Percentiles rank a stretch among this genome's conserved stretches.
These are phyloP conservation scores for Rhodotorula diobovata DNA, from an alignment of 768 basidiomycete genomes.

Conservation along the genomic window DNA sequence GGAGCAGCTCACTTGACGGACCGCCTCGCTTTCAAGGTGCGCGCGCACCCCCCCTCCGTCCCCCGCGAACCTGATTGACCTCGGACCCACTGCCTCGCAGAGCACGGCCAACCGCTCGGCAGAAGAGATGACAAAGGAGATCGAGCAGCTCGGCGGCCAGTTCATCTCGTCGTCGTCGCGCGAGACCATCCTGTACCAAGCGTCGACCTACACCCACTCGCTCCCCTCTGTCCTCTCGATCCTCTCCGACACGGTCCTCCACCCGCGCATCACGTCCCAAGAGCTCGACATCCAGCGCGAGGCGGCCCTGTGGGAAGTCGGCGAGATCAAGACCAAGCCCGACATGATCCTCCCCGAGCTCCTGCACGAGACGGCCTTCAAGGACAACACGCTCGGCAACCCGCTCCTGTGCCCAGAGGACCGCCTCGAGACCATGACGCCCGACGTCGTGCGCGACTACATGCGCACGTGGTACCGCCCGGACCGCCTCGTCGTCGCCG, in stretches of 20 bases:
- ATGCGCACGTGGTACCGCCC: conserved; percentile 83
- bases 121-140: conserved; percentile 71
- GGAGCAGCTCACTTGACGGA: conserved; percentile 91
- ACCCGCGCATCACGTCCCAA: conserved; percentile 67
- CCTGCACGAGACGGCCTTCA: conserved; percentile 79
- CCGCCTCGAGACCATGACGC: conserved; percentile 64
- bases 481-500: conserved; percentile 91
- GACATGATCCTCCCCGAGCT: conserved; percentile 90
- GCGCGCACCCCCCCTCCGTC: conserved; percentile 3
- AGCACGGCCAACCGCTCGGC: conserved; percentile 67
- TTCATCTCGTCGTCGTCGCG: conserved; percentile 84
- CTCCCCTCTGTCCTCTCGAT: conserved; percentile 78
- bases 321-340: conserved; percentile 80
- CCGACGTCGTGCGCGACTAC: conserved; percentile 58
- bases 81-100: conserved; percentile 50
- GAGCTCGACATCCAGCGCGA: conserved; percentile 80
- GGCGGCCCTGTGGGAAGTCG: conserved; percentile 82
- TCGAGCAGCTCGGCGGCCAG: conserved; percentile 82
- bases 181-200: conserved; percentile 97
- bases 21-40: conserved; percentile 92
- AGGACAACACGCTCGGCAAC: conserved; percentile 75
- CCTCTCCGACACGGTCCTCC: conserved; percentile 82
- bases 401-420: conserved; percentile 82
- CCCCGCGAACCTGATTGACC: neutral
- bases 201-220: conserved; percentile 79